Conservation (phyloP, 2,329 filamentous ascomycete species). For the Elsinoe australis region DNA sequence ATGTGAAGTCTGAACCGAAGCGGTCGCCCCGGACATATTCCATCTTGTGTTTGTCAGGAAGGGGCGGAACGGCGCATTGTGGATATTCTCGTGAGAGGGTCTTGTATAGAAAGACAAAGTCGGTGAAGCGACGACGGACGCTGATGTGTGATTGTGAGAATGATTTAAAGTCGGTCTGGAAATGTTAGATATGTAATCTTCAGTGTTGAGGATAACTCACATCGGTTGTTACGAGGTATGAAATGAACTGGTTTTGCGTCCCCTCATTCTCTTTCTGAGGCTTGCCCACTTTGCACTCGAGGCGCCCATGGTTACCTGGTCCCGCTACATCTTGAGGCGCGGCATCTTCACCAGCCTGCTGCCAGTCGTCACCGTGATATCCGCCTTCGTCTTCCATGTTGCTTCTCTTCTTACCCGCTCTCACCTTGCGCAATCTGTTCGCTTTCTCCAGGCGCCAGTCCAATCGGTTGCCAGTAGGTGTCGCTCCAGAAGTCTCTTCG, state of each 20-base stretch:
- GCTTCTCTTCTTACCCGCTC: not conserved
- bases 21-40: slow-evolving; percentile 95
- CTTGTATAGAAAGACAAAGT: slow-evolving; percentile 96
- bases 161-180: slow-evolving; percentile 82
- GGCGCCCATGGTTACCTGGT: slow-evolving; percentile 59
- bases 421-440: slow-evolving; percentile 2
- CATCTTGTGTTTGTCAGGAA: slow-evolving; percentile 99
- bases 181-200: not conserved
- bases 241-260: slow-evolving; percentile 93
- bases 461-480: slow-evolving; percentile 2
- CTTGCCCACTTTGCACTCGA: slow-evolving; percentile 75
- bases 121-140: slow-evolving; percentile 87
- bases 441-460: slow-evolving; percentile 13
- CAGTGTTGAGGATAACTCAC: slow-evolving; percentile 43
- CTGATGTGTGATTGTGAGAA: slow-evolving; percentile 75
- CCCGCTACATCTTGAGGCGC: slow-evolving; percentile 54
- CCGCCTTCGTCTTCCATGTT: slow-evolving; percentile 46
- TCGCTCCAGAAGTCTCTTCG: not conserved
- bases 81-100: slow-evolving; percentile 80
- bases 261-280: slow-evolving; percentile 94
- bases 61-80: slow-evolving; percentile 82
- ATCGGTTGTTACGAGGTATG: slow-evolving; percentile 86
- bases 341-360: slow-evolving; percentile 44
- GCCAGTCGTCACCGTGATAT: slow-evolving; percentile 76
- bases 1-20: slow-evolving; percentile 88